phyloP scores from a whole-genome alignment of 2,329 filamentous ascomycete species.

The Colletotrichum sansevieriae region DNA sequence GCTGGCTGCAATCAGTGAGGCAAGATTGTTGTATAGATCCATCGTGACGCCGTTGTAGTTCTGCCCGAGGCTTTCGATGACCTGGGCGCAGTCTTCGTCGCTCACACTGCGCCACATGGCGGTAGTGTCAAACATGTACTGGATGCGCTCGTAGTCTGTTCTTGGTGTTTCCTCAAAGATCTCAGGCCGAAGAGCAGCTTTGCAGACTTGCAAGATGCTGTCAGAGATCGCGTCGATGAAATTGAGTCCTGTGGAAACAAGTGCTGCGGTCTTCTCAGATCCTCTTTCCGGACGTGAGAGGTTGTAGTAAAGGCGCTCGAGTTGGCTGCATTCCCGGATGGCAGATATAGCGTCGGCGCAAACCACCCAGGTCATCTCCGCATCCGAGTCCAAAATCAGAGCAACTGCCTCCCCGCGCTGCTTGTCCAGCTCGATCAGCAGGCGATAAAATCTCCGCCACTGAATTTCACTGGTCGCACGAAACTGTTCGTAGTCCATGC shows the following conservation, averaged over 20 bases:
- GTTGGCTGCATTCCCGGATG: slow-evolving; percentile 81
- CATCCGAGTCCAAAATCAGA: slow-evolving; percentile 78
- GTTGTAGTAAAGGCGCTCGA: slow-evolving; percentile 84
- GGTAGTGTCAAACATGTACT: slow-evolving; percentile 82
- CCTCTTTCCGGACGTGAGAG: slow-evolving; percentile 64
- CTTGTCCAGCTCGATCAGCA: slow-evolving; percentile 88
- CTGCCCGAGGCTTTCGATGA: slow-evolving; percentile 77
- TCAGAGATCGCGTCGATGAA: slow-evolving; percentile 80
- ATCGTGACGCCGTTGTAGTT: slow-evolving; percentile 71
- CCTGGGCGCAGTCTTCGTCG: slow-evolving; percentile 81
- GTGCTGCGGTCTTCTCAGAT: slow-evolving; percentile 67
- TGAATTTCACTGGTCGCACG: slow-evolving; percentile 81
- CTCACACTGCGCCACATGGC: slow-evolving; percentile 84
- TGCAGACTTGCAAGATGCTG: slow-evolving; percentile 76
- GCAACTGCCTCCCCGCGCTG: slow-evolving; percentile 86
- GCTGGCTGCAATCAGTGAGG: slow-evolving; percentile 57
- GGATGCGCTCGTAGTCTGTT: slow-evolving; percentile 80
- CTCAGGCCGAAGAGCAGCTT: slow-evolving; percentile 77
- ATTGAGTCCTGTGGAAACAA: slow-evolving; percentile 77
- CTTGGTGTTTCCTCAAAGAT: slow-evolving; percentile 80
- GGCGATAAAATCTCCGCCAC: slow-evolving; percentile 90
- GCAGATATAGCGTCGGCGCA: slow-evolving; percentile 85
- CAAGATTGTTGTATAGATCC: slow-evolving; percentile 66
- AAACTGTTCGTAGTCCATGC: slow-evolving; percentile 82
- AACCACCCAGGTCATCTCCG: slow-evolving; percentile 84